phyloP scores from a whole-genome alignment of 1,284 basidiomycete species.

The Mycosarcoma mackinlayi region DNA sequence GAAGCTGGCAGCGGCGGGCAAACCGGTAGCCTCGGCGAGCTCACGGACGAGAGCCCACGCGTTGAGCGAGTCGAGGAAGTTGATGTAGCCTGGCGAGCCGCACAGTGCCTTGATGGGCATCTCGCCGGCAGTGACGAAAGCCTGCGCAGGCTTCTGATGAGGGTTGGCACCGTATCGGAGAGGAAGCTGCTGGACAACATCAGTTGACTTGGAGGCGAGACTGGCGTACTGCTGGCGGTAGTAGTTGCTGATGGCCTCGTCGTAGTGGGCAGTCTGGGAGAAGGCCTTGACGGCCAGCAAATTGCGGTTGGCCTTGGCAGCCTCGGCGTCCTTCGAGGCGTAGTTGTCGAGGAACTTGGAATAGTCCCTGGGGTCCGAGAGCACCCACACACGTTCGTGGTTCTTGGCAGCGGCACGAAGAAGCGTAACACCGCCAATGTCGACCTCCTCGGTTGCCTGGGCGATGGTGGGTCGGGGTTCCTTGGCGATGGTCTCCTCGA shows the following conservation, averaged over 20 bases:
- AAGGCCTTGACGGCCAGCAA: conserved; percentile 96
- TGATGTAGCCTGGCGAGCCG: conserved; percentile 98
- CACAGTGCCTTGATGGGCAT: conserved; percentile 94
- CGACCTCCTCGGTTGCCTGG: conserved; percentile 95
- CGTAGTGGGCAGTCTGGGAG: conserved; percentile 93
- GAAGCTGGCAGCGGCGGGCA: conserved; percentile 97
- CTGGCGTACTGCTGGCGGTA: conserved; percentile 96
- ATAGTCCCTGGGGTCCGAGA: conserved; percentile 96
- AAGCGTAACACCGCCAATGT: conserved; percentile 98
- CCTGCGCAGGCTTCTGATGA: conserved; percentile 98
- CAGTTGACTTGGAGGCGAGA: conserved; percentile 69
- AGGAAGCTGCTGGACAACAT: conserved; percentile 74
- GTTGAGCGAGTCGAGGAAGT: conserved; percentile 97
- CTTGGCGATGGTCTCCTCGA: conserved; percentile 81
- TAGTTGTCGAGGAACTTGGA: conserved; percentile 79
- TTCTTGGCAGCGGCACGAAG: conserved; percentile 98
- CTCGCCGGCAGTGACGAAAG: conserved; percentile 87
- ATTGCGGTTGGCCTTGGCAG: conserved; percentile 77
- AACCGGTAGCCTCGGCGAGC: conserved; percentile 79
- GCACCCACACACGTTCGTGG: conserved; percentile 78
- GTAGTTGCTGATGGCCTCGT: conserved; percentile 94
- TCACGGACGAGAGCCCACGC: conserved; percentile 97
- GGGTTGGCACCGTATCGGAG: conserved; percentile 97
- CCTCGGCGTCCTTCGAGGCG: conserved; percentile 71
- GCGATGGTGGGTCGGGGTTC: conserved; percentile 89